Percentiles rank a stretch among this genome's conserved stretches.
Conservation (phyloP, 2,329 filamentous ascomycete genomes). For the Botrytis fabae region DNA sequence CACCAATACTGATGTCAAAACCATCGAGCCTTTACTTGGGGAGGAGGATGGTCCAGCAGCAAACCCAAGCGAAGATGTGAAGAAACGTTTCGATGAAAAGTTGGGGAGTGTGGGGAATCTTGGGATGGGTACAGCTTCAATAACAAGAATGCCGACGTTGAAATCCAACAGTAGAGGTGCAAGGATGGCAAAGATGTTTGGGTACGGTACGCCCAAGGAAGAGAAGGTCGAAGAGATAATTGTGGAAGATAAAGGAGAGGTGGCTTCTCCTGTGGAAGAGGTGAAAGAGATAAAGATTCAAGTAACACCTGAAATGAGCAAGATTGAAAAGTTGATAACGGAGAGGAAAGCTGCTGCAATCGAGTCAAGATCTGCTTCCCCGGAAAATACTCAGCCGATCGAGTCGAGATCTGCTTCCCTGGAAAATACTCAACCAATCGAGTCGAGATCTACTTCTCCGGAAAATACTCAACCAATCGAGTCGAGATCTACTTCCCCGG, state of each 20-base stretch:
- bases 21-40: not conserved
- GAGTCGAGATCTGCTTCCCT: not conserved
- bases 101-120: constrained; percentile 18
- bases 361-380: not conserved
- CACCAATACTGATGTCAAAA: not conserved
- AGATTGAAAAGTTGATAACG: constrained; percentile 11
- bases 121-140: constrained; percentile 9
- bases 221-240: constrained; percentile 9
- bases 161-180: constrained; percentile 27
- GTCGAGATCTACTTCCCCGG: not conserved
- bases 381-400: not conserved
- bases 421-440: not conserved
- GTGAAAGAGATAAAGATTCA: constrained; percentile 1
- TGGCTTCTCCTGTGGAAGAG: not conserved
- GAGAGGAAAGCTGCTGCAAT: constrained; percentile 19
- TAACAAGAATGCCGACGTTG: constrained; percentile 14
- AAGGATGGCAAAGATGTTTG: constrained; percentile 32
- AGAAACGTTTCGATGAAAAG: constrained; percentile 14
- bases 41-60: not conserved
- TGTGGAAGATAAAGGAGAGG: not conserved
- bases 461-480: not conserved
- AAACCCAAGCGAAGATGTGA: not conserved
- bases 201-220: constrained; percentile 24
- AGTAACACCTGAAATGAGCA: constrained; percentile 1
- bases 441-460: not conserved